Base-by-base conservation (phyloP, 1,284 basidiomycete species). In the Coriolopsis trogii region DNA sequence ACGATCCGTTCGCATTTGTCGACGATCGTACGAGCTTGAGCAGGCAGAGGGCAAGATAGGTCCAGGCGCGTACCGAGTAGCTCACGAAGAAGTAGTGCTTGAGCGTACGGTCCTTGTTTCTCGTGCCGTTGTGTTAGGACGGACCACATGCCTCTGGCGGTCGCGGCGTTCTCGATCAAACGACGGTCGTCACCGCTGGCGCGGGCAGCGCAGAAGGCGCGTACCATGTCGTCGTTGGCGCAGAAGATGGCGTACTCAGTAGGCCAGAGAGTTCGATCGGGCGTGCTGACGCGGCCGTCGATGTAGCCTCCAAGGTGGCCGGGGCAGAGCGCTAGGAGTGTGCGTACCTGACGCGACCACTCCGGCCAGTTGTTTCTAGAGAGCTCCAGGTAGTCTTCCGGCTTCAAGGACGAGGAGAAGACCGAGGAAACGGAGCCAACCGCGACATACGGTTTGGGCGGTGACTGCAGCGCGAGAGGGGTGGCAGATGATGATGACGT, bases 1-100 rank as follows among this genome's bases (percentile, higher is more conserved):
- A 55, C 43, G 40, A 62, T 54, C 20, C 47, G 50, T 4, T 51
- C 26, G n/a, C 51, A 49, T 21, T 50, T 21, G 1, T 46, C 21
- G 10, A 33, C 12, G 24, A 55, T 21, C 1, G 23, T 20, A 13
- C 39, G 37, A 18, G 31, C 41, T 28, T 42, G 54, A n/a, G n/a
- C n/a, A 20, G 6, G 51, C 31, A 5, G 36, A 13, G 10, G 13
- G 24, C 39, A 53, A 23, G 49, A 44, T 1, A 45, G 6, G 15
- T 39, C 16, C 1, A 56, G n/a, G n/a, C n/a, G n/a, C n/a, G n/a
- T n/a, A n/a, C n/a, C n/a, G n/a, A n/a, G n/a, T n/a, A n/a, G n/a
- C n/a, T n/a, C n/a, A n/a, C n/a, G n/a, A n/a, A n/a, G n/a, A n/a
- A n/a, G n/a, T n/a, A n/a, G n/a, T n/a, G n/a, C n/a, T n/a, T n/a